Percentiles rank a stretch among this genome's conserved stretches.
These are phyloP conservation scores for Hirschioporus abietinus DNA, from an alignment of 768 basidiomycete species.

Conservation along the genomic window DNA sequence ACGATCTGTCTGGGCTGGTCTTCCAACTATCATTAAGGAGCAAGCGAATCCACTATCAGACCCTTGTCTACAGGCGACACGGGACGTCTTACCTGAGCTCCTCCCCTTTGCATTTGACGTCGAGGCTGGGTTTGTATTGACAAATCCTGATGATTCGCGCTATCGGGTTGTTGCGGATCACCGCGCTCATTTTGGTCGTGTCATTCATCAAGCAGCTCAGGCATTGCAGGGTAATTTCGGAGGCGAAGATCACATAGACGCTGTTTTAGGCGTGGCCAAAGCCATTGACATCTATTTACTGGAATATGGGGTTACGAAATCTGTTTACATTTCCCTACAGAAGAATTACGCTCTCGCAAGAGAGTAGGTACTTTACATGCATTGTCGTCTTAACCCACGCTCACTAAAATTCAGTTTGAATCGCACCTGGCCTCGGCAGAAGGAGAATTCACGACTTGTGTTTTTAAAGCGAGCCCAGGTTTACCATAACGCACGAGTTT, in stretches of 20 bases:
- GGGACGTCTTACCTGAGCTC: conserved; percentile 58
- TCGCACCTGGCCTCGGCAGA: conserved; percentile 66
- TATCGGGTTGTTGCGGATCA: conserved; percentile 59
- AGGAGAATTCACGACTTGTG: conserved; percentile 67
- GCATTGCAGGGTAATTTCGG: conserved; percentile 55
- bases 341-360: conserved; percentile 60
- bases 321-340: conserved; percentile 56
- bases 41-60: conserved; percentile 33
- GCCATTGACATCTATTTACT: conserved; percentile 74
- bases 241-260: conserved; percentile 83
- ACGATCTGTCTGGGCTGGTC: conserved; percentile 71
- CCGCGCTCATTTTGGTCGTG: conserved; percentile 59
- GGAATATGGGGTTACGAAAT: conserved; percentile 59
- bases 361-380: conserved; percentile 39
- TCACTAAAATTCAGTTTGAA: conserved; percentile 42
- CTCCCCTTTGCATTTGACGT: conserved; percentile 62
- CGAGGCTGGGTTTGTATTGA: conserved; percentile 68
- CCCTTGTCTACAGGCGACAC: conserved; percentile 49
- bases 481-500: conserved; percentile 70
- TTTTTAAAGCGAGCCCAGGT: conserved; percentile 75
- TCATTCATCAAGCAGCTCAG: conserved; percentile 62
- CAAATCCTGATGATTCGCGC: conserved; percentile 66
- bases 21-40: conserved; percentile 63
- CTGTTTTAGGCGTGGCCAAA: conserved; percentile 65
- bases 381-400: neutral